Evolutionary conservation across 768 basidiomycete species (phyloP).

Genomic region (Boletus sp.): DNA sequence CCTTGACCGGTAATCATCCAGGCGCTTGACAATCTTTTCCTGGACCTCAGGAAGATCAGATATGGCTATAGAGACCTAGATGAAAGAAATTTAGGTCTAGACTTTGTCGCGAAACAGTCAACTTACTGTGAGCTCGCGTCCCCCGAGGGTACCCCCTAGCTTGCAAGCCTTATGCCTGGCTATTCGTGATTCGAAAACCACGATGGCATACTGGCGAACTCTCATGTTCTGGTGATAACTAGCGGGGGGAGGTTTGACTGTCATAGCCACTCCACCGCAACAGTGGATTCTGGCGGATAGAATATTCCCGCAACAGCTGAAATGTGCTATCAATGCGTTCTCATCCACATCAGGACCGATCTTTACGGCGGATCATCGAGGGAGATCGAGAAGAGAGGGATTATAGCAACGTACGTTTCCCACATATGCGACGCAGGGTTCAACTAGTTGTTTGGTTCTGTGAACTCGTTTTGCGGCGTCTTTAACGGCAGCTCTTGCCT

Average conservation of each 20-base stretch:
- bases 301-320: slow-evolving; percentile 25
- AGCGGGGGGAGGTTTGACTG: slow-evolving; percentile 20
- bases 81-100: not conserved
- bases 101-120: not conserved
- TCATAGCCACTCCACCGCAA: slow-evolving; percentile 32
- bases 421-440: slow-evolving; percentile 44
- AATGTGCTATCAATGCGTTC: slow-evolving; percentile 18
- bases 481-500: slow-evolving; percentile 14
- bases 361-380: slow-evolving; percentile 20
- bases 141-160: slow-evolving; percentile 39
- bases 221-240: slow-evolving; percentile 35
- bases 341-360: slow-evolving; percentile 31
- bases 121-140: slow-evolving; percentile 42
- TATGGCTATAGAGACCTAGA: slow-evolving; percentile 27
- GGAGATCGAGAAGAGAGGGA: not conserved
- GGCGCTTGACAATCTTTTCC: slow-evolving; percentile 27
- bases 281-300: slow-evolving; percentile 26
- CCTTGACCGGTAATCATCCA: slow-evolving; percentile 22
- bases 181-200: slow-evolving; percentile 40
- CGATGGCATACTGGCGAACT: slow-evolving; percentile 48
- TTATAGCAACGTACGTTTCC: slow-evolving; percentile 52
- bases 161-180: slow-evolving; percentile 42
- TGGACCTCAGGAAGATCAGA: slow-evolving; percentile 34
- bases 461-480: slow-evolving; percentile 17
- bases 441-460: slow-evolving; percentile 5